Conservation (phyloP, 2,329 filamentous ascomycete genomes). For the Chrysosporium queenslandicum region DNA sequence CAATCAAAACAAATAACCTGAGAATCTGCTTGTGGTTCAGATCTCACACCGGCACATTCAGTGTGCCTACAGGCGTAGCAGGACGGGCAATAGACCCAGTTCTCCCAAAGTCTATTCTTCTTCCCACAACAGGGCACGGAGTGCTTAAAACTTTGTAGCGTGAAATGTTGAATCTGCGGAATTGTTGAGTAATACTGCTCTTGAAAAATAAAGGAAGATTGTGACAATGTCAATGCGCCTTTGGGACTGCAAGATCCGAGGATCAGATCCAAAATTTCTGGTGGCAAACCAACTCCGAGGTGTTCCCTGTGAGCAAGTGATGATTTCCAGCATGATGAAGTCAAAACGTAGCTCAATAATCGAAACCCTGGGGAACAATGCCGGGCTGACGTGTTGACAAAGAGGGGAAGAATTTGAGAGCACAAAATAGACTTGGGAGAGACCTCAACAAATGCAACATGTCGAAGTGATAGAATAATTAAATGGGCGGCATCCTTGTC, state of each 20-base stretch:
- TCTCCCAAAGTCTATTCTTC: neutral
- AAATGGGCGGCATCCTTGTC: conserved; percentile 6
- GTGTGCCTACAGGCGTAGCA: neutral
- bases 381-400: conserved; percentile 19
- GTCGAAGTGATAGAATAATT: conserved; percentile 20
- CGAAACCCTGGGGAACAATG: conserved; percentile 20
- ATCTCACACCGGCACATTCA: conserved; percentile 4
- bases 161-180: conserved; percentile 18
- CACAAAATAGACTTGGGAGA: conserved; percentile 12
- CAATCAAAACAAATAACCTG: conserved; percentile 19
- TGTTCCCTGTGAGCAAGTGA: conserved; percentile 16
- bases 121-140: conserved; percentile 23
- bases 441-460: conserved; percentile 21
- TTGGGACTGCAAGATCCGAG: conserved; percentile 14
- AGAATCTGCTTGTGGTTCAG: neutral
- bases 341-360: conserved; percentile 18
- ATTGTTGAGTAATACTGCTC: conserved; percentile 21
- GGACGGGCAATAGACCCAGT: neutral
- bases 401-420: conserved; percentile 15
- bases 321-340: conserved; percentile 21
- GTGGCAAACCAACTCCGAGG: conserved; percentile 12
- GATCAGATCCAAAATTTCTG: conserved; percentile 16
- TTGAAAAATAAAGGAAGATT: conserved; percentile 19
- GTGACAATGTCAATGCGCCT: conserved; percentile 20
- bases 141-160: conserved; percentile 14